Base-by-base conservation (phyloP, 176 grass and related monocot species). In the Triticum urartu region DNA sequence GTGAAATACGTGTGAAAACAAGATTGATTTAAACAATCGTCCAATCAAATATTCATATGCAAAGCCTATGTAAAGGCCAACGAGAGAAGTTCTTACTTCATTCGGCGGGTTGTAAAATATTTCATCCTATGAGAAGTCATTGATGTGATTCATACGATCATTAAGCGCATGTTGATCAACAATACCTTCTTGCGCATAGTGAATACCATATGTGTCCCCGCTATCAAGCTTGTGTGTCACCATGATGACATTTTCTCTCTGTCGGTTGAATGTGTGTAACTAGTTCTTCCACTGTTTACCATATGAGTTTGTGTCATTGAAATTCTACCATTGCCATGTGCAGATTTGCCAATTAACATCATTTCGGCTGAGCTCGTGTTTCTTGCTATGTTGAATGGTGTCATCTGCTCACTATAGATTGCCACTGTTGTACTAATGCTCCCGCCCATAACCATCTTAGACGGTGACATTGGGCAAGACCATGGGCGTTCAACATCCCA, bases 221-320 rank as follows among this genome's bases (percentile, higher is more conserved):
- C 18, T 32, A 79, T 72, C 65, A 5, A 56, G 24, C 77, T 69
- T 69, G 1, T 58, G 54, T 6, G 54, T 50, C 21, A 40, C 40
- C 79, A 0, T 0, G 17, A 58, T 2, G 6, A 3, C 5, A 58
- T 20, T 58, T 0, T 7, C 17, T 18, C 2, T 20, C 6, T 58
- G 0, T 6, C 0, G 11, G 45, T 48, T 14, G 45, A 48, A 48
- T 13, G 12, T 48, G 45, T 14, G 11, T 48, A 79, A 25, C 24
- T 79, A 59, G 61, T 83, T 73, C 11, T 83, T 47, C 77, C 85
- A 73, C 43, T 24, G 59, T 42, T 89, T 21, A 17, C 54, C 5
- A 58, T 48, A 48, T 36, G 81, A 87, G 66, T 72, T 48, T 14
- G 42, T 11, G 11, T 45, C 42, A 45, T 45, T 45, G 11, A 45